Base-by-base conservation (phyloP, 169 alveolate genomes). In the Plasmodium falciparum region DNA sequence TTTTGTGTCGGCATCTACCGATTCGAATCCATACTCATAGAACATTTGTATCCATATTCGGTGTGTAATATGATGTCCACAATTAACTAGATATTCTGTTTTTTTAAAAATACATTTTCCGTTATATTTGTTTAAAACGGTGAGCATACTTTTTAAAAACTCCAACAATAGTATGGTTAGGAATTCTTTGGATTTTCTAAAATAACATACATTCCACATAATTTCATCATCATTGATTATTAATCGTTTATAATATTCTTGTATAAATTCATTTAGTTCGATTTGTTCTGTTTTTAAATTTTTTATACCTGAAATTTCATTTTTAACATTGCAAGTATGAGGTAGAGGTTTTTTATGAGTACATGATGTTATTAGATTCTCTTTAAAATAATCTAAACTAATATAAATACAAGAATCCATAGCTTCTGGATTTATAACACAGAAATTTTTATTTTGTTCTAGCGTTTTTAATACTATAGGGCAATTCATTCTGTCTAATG, bases 41-140 rank as follows among this genome's bases (percentile, higher is more conserved):
- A 94, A 94, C 62, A 92, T 62, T 70, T 94, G 96, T 20, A 94
- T 67, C 96, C 96, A 94, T 39, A 94, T 88, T 20, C 96, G 89
- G 61, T 94, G 96, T n/a, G 93, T 80, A 9, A 94, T 89, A 56
- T 92, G 95, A 62, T 94, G 95, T 24, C 93, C 94, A 33, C 94
- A 93, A 63, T 93, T 94, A 26, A 94, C 93, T 29, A 91, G 66
- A 69, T 92, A 93, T 75, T 94, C 96, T 4, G 96, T 94, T 71
- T 90, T 92, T 63, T 73, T 73, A 70, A 88, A 75, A 67, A 33
- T 45, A 65, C 73, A 88, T n/a, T 13, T 73, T 3, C 93, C 93
- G 49, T 33, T 70, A 52, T 76, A 74, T 59, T 73, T 88, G 0
- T 73, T 29, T 0, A 88, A 43, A 45, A 76, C 70, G 24, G n/a